Conservation (phyloP, 179 eudicot species). For the Beta lomatogona region DNA sequence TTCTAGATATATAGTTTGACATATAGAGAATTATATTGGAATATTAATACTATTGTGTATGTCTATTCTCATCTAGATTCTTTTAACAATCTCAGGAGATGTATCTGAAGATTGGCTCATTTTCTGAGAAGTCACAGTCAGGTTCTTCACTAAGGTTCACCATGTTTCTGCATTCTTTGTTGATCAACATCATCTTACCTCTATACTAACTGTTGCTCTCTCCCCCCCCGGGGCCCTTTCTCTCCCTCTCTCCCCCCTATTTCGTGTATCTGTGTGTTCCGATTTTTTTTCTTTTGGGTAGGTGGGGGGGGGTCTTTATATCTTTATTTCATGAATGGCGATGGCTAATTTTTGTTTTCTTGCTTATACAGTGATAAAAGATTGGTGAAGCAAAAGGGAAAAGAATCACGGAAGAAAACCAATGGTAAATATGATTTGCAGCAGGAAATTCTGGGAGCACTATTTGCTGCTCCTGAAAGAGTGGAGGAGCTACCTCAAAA, state of each 20-base stretch:
- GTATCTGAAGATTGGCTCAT: conserved; percentile 22
- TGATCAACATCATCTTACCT: conserved; percentile 5
- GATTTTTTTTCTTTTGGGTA: not conserved
- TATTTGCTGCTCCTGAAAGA: conserved; percentile 52
- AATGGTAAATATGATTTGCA: conserved; percentile 39
- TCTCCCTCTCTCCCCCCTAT: not conserved
- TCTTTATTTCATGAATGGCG: not conserved
- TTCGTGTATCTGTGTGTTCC: not conserved
- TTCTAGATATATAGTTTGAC: not conserved
- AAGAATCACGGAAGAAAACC: conserved; percentile 32
- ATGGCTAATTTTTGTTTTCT: not conserved
- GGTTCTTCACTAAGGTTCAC: conserved; percentile 28
- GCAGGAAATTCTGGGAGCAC: conserved; percentile 54
- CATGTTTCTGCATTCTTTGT: conserved; percentile 7
- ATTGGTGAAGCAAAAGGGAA: conserved; percentile 27
- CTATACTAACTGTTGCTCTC: not conserved
- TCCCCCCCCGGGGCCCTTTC: not conserved
- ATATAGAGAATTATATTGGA: not conserved
- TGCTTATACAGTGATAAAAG: conserved; percentile 26
- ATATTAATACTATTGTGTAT: not conserved
- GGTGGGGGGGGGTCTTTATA: not conserved
- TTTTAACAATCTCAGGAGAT: conserved; percentile 28
- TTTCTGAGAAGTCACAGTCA: conserved; percentile 17
- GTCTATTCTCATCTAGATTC: conserved; percentile 13
- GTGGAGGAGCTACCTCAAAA: conserved; percentile 38